A percentile compares a stretch with the other conserved stretches of the same genome.
phyloP scores from a whole-genome alignment of 140 eudicot genomes.

The Ambrosia hybrid region DNA sequence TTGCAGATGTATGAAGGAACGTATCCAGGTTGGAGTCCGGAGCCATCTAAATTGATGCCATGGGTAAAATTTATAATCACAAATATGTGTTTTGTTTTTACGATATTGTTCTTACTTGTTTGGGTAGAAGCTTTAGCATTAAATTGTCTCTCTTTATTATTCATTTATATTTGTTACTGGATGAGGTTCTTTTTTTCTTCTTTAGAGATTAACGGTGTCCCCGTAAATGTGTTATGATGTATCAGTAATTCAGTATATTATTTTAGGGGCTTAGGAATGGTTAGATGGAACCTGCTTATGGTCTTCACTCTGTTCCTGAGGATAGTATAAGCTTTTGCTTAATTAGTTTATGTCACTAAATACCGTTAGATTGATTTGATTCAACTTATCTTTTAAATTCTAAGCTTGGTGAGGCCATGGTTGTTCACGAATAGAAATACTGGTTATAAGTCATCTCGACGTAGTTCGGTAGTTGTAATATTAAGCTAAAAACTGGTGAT shows the following conservation, averaged over 20 bases:
- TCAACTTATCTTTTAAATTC: neutral
- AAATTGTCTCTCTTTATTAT: too few relatives aligned
- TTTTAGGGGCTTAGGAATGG: too few relatives aligned
- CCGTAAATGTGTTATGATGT: too few relatives aligned
- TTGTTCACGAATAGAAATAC: too few relatives aligned
- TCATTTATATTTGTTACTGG: too few relatives aligned
- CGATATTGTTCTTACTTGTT: slow-evolving; percentile 2
- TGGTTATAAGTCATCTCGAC: too few relatives aligned
- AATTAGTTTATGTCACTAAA: neutral
- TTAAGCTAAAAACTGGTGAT: too few relatives aligned
- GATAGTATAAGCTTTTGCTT: neutral
- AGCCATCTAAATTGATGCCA: slow-evolving; percentile 64
- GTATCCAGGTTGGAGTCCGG: slow-evolving; percentile 71
- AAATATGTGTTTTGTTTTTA: neutral
- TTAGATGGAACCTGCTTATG: neutral
- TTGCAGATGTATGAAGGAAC: slow-evolving; percentile 72
- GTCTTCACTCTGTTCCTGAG: neutral
- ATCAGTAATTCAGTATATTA: too few relatives aligned
- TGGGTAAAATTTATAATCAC: slow-evolving; percentile 51
- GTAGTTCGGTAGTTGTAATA: too few relatives aligned
- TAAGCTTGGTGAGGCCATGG: neutral
- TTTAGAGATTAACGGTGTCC: too few relatives aligned
- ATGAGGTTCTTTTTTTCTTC: too few relatives aligned
- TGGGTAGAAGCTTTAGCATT: neutral
- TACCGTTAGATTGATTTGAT: neutral